Evolutionary conservation across 257 asterid species (phyloP).

Genomic region (Solanum sparsipilum): DNA sequence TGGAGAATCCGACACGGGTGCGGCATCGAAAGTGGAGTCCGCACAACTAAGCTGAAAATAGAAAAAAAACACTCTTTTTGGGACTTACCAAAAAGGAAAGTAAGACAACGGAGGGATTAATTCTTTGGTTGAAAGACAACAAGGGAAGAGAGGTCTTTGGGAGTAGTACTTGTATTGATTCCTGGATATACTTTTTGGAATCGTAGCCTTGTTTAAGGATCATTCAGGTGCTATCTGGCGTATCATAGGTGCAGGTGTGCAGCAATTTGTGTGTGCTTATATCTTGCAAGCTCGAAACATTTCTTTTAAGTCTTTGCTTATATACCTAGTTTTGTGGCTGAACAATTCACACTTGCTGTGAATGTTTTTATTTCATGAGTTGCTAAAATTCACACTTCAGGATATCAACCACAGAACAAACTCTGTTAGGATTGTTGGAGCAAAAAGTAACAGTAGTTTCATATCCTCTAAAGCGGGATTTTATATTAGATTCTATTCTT

Average conservation of each 20-base stretch:
- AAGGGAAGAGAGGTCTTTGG: neutral
- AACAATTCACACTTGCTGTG: neutral
- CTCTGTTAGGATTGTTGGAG: neutral
- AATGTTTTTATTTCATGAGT: neutral
- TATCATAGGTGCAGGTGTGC: neutral
- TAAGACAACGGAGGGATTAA: neutral
- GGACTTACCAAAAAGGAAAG: neutral
- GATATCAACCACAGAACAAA: neutral
- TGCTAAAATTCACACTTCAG: neutral
- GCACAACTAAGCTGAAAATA: neutral
- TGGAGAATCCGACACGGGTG: too few species aligned
- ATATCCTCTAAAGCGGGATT: neutral
- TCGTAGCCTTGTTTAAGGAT: neutral
- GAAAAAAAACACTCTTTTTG: neutral
- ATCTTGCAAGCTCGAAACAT: neutral
- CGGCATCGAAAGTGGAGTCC: too few species aligned
- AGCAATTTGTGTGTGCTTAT: neutral
- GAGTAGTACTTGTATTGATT: neutral
- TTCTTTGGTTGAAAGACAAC: neutral
- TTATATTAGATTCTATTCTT: neutral
- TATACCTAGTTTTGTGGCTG: neutral
- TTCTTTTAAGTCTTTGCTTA: neutral
- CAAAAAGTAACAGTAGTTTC: neutral
- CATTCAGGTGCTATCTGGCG: neutral
- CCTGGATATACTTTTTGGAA: neutral